Conservation (phyloP, 768 basidiomycete genomes). For the Amanita subjunquillea region DNA sequence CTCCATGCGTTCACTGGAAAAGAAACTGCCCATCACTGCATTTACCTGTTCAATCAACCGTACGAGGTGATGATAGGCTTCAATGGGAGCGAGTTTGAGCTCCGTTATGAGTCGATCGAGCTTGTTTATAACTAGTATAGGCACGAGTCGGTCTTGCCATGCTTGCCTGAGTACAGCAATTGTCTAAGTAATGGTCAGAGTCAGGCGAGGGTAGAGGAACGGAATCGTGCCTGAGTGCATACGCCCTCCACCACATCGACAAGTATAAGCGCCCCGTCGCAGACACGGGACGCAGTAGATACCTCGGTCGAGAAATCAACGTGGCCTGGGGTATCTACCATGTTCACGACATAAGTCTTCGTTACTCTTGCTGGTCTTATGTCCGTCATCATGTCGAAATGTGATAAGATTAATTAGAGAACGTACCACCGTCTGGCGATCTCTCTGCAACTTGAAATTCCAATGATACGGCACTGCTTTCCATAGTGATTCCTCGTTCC, state of each 20-base stretch:
- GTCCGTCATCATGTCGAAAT: conserved; percentile 19
- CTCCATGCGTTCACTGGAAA: conserved; percentile 92
- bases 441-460: conserved; percentile 74
- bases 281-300: conserved; percentile 85
- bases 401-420: conserved; percentile 2
- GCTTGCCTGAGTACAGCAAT: conserved; percentile 93
- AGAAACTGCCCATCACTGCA: conserved; percentile 95
- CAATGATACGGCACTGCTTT: conserved; percentile 89
- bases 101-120: conserved; percentile 91
- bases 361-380: conserved; percentile 38
- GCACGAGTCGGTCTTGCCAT: conserved; percentile 80
- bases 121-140: conserved; percentile 95
- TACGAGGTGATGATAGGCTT: conserved; percentile 91
- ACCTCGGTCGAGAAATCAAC: conserved; percentile 98
- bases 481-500: conserved; percentile 97
- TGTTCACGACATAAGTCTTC: conserved; percentile 78
- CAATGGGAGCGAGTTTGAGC: conserved; percentile 80
- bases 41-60: conserved; percentile 95
- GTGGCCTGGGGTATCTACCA: conserved; percentile 98
- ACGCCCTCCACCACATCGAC: conserved; percentile 98
- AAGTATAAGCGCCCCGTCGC: conserved; percentile 91
- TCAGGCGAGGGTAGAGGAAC: no score
- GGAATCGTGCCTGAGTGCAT: conserved; percentile 74
- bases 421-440: conserved; percentile 45
- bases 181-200: conserved; percentile 43